A percentile compares a stretch with the other conserved stretches of the same genome.
Evolutionary conservation across 306 rosid genomes (phyloP).

Genomic region (Cucurbita argyrosperma): DNA sequence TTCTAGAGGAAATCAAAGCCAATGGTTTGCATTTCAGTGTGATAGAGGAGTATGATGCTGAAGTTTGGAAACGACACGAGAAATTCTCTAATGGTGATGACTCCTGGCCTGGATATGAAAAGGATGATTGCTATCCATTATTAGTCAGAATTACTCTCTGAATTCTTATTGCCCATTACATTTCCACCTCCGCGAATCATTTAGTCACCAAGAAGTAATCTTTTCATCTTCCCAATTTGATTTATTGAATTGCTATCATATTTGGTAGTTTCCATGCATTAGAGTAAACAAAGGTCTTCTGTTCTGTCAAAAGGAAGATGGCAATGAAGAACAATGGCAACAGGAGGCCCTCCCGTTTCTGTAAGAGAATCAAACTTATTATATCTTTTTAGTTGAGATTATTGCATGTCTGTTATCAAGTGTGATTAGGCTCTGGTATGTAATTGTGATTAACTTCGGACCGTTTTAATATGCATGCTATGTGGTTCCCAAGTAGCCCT

Average conservation of each 20-base stretch:
- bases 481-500: neutral
- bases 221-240: neutral
- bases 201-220: neutral
- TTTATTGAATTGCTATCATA: neutral
- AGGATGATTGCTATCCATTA: slow-evolving; percentile 69
- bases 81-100: slow-evolving; percentile 33
- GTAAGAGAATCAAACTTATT: neutral
- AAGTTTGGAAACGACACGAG: slow-evolving; percentile 54
- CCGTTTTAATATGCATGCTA: neutral
- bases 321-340: neutral
- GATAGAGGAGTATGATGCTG: slow-evolving; percentile 46
- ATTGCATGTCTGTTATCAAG: neutral
- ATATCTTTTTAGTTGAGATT: neutral
- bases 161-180: slow-evolving; percentile 20
- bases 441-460: neutral
- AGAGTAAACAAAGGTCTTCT: neutral
- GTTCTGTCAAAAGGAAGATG: neutral
- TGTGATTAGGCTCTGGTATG: neutral
- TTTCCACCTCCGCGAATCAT: neutral
- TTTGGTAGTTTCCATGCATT: neutral
- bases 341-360: neutral
- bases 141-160: slow-evolving; percentile 47
- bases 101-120: slow-evolving; percentile 58
- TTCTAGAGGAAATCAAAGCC: slow-evolving; percentile 44
- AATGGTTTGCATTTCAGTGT: slow-evolving; percentile 39